Evolutionary conservation across 345 rosid genomes (phyloP).

Genomic region (Euphorbia tirucalli): DNA sequence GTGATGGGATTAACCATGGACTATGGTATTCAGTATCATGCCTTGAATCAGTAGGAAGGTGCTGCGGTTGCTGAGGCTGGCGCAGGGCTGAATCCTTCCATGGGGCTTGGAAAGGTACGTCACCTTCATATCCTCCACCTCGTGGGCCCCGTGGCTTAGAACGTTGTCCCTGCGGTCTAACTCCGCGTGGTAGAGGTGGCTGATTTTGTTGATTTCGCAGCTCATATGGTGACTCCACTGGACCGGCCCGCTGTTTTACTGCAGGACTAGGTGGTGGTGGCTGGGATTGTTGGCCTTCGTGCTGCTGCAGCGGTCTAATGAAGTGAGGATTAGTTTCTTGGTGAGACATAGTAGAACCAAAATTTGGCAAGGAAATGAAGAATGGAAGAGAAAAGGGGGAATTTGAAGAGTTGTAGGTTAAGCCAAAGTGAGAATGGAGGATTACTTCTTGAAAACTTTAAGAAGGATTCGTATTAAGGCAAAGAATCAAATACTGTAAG

Average conservation of each 20-base stretch:
- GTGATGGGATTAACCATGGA: not conserved
- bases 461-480: conserved; percentile 59
- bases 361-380: conserved; percentile 2
- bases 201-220: conserved; percentile 6
- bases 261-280: not conserved
- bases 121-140: not conserved
- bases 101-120: not conserved
- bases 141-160: conserved; percentile 10
- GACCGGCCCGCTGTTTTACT: not conserved
- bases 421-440: conserved; percentile 24
- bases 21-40: not conserved
- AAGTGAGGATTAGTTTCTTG: conserved; percentile 69
- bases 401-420: conserved; percentile 24
- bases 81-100: not conserved
- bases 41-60: not conserved
- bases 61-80: not conserved
- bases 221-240: not conserved
- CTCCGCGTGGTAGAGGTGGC: conserved; percentile 9
- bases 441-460: conserved; percentile 61
- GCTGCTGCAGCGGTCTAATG: not conserved
- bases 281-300: conserved; percentile 11
- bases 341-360: conserved; percentile 34
- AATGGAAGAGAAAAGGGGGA: conserved; percentile 1
- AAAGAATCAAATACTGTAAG: conserved; percentile 60
- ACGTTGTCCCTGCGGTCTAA: conserved; percentile 4